phyloP scores from a whole-genome alignment of 495 filamentous ascomycete genomes.

The Neurospora sp. region DNA sequence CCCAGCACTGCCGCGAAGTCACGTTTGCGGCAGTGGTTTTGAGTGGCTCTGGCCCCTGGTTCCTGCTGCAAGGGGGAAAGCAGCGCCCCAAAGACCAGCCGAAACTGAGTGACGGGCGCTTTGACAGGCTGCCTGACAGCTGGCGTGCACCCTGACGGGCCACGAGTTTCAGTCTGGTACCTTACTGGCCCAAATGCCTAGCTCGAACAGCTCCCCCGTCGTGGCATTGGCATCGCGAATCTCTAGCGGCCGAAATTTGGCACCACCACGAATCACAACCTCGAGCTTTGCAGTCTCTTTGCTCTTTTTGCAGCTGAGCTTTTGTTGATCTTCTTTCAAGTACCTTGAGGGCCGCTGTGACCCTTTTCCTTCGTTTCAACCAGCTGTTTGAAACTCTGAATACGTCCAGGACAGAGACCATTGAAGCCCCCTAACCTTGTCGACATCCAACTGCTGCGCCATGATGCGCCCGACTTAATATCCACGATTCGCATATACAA shows the following conservation, averaged over 20 bases:
- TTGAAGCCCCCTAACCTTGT: not conserved
- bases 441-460: constrained; percentile 2
- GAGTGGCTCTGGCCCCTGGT: constrained; percentile 3
- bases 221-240: not conserved
- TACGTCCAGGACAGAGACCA: not conserved
- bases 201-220: not conserved
- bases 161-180: not conserved
- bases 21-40: constrained; percentile 10
- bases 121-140: not conserved
- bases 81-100: not conserved
- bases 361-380: not conserved
- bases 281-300: not conserved
- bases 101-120: not conserved
- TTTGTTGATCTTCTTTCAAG: not conserved
- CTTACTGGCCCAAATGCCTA: not conserved
- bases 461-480: constrained; percentile 4
- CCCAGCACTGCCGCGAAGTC: constrained; percentile 12
- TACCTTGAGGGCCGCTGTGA: not conserved
- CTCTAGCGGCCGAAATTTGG: not conserved
- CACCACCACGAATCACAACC: not conserved
- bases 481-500: not conserved
- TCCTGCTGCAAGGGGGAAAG: not conserved
- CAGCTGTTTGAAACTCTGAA: not conserved
- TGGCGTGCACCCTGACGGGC: not conserved
- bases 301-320: not conserved